phyloP scores from a whole-genome alignment of 2,329 filamentous ascomycete species.

The Ceratocystis variospora region DNA sequence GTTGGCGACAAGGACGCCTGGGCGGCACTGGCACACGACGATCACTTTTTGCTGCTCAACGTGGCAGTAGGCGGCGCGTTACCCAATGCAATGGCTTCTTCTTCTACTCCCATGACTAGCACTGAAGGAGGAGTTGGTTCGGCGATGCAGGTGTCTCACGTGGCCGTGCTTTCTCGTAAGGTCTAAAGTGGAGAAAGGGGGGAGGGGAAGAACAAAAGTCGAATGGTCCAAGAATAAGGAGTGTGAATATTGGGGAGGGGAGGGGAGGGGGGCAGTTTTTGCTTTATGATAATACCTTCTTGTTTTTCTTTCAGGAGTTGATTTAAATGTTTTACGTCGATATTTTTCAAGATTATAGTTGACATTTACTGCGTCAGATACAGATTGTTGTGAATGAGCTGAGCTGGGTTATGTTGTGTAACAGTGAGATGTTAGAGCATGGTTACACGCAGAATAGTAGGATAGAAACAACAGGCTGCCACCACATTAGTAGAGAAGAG shows the following conservation, averaged over 20 bases:
- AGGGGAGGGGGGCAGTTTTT: background rate
- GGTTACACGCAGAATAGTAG: background rate
- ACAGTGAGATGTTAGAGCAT: background rate
- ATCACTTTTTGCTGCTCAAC: constrained; percentile 29
- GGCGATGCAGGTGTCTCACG: constrained; percentile 30
- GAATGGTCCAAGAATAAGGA: background rate
- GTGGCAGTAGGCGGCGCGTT: constrained; percentile 31
- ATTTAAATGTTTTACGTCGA: background rate
- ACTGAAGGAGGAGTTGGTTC: constrained; percentile 26
- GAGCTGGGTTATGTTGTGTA: background rate
- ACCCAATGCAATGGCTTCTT: constrained; percentile 26
- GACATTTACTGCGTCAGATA: background rate
- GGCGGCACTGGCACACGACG: constrained; percentile 24
- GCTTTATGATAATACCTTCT: background rate
- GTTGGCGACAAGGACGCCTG: constrained; percentile 25
- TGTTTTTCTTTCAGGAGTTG: background rate
- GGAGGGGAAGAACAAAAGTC: background rate
- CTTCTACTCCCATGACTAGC: constrained; percentile 25
- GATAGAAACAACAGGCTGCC: background rate
- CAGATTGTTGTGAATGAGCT: no score
- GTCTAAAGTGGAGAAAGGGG: background rate
- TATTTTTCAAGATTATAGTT: background rate
- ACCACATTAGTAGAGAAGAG: no score
- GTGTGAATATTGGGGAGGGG: background rate
- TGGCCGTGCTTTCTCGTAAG: constrained; percentile 22